Percentiles rank a stretch among this genome's conserved stretches.
Evolutionary conservation across 192 early-diverging fungal genomes (phyloP).

Genomic region (Chytriomyces sp.): DNA sequence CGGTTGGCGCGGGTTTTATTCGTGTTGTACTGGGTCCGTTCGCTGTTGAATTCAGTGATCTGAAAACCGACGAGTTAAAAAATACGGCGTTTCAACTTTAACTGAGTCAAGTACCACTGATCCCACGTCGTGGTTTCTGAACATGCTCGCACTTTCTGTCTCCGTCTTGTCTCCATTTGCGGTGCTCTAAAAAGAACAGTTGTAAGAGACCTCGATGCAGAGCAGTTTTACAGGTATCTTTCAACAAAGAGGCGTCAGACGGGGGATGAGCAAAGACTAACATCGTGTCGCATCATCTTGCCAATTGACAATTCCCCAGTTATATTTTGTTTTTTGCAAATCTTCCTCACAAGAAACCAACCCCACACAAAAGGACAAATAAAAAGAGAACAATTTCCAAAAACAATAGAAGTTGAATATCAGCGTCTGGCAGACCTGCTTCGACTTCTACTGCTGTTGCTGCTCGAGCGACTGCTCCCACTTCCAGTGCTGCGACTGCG

Average conservation of each 20-base stretch:
- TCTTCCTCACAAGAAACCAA: too few relatives aligned
- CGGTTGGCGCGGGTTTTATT: conserved; percentile 2
- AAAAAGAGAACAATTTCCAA: too few relatives aligned
- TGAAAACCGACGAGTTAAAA: background rate
- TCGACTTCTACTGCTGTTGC: conserved; percentile 20
- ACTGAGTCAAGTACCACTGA: background rate
- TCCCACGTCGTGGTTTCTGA: background rate
- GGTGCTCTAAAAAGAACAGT: too few relatives aligned
- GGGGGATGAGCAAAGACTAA: too few relatives aligned
- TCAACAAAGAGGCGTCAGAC: too few relatives aligned
- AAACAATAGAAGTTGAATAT: background rate
- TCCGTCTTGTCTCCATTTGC: background rate
- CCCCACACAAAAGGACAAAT: too few relatives aligned
- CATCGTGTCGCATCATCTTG: too few relatives aligned
- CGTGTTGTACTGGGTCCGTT: background rate
- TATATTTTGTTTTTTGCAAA: too few relatives aligned
- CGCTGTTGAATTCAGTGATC: conserved; percentile 1
- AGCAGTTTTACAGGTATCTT: too few relatives aligned
- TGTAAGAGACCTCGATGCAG: too few relatives aligned
- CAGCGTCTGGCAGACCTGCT: background rate
- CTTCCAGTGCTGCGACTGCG: conserved; percentile 17
- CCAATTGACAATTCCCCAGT: too few relatives aligned
- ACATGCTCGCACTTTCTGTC: background rate
- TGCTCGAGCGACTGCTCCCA: conserved; percentile 14
- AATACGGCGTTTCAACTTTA: background rate